Evolutionary conservation across 2,329 filamentous ascomycete genomes (phyloP).

Genomic region (Colletotrichum sansevieriae): DNA sequence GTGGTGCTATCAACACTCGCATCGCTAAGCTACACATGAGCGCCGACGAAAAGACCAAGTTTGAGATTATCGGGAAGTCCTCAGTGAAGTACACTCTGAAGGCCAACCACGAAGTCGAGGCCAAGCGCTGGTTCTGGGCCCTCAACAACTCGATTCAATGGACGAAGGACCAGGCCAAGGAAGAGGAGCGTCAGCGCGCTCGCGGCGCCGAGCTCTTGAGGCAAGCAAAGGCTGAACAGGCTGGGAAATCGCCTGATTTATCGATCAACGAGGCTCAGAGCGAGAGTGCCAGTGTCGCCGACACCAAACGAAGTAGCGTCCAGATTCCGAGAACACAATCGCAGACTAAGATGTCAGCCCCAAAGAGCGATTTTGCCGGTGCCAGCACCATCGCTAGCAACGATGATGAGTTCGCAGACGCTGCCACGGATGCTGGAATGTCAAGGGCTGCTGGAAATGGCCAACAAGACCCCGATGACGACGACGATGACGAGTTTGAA

Average conservation of each 20-base stretch:
- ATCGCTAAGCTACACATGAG: conserved; percentile 97
- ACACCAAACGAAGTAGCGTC: conserved; percentile 58
- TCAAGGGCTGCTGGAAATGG: conserved; percentile 54
- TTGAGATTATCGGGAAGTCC: conserved; percentile 97
- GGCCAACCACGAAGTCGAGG: conserved; percentile 97
- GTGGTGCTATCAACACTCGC: conserved; percentile 98
- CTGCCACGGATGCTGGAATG: conserved; percentile 58
- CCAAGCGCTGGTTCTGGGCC: conserved; percentile 99
- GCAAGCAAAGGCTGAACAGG: conserved; percentile 84
- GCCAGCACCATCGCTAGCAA: conserved; percentile 62
- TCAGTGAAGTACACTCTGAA: conserved; percentile 99
- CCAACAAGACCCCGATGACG: conserved; percentile 71
- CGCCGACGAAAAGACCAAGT: conserved; percentile 95
- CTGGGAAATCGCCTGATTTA: conserved; percentile 60
- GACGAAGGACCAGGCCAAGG: conserved; percentile 95
- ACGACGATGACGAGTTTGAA: conserved; percentile 80
- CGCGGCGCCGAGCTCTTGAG: conserved; percentile 81
- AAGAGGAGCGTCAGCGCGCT: conserved; percentile 83
- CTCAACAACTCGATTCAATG: conserved; percentile 99
- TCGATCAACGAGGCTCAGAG: conserved; percentile 62
- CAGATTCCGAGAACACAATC: conserved; percentile 60
- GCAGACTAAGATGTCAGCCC: conserved; percentile 47
- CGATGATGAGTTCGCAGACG: conserved; percentile 67
- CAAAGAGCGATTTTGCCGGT: conserved; percentile 53
- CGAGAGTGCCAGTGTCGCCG: conserved; percentile 65